phyloP scores from a whole-genome alignment of 148 eudicot species.

The Simmondsia chinensis region DNA sequence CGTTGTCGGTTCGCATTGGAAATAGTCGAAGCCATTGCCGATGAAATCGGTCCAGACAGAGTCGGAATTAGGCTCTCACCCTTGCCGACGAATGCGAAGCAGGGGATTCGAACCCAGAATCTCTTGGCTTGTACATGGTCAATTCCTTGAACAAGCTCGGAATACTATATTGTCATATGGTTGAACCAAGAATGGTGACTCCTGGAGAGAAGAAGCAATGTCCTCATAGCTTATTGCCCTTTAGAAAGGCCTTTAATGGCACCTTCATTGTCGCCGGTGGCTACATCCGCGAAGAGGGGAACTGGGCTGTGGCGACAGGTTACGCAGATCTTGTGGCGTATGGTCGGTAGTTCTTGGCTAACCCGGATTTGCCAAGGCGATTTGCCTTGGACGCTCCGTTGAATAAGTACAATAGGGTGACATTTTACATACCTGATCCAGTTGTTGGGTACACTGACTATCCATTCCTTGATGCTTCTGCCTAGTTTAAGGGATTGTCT shows the following conservation, averaged over 20 bases:
- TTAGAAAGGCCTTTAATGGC: slow-evolving; percentile 34
- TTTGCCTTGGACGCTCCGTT: slow-evolving; percentile 31
- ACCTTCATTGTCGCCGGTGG: slow-evolving; percentile 39
- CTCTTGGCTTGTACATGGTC: slow-evolving; percentile 30
- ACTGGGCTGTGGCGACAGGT: slow-evolving; percentile 18
- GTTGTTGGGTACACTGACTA: slow-evolving; percentile 36
- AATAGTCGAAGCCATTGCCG: slow-evolving; percentile 22
- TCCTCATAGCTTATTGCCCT: slow-evolving; percentile 16
- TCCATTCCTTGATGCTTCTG: slow-evolving; percentile 22
- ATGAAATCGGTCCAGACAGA: slow-evolving; percentile 25
- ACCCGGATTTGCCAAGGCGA: slow-evolving; percentile 34
- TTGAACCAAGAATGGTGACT: slow-evolving; percentile 27
- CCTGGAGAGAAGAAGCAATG: slow-evolving; percentile 11
- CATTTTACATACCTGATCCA: slow-evolving; percentile 27
- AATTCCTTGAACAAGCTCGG: slow-evolving; percentile 21
- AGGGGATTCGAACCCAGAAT: slow-evolving; percentile 23
- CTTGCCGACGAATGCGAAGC: slow-evolving; percentile 27
- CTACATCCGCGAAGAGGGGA: slow-evolving; percentile 28
- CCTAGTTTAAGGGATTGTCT: too few species aligned
- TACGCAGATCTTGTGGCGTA: slow-evolving; percentile 29
- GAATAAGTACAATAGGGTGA: slow-evolving; percentile 26
- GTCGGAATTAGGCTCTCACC: slow-evolving; percentile 36
- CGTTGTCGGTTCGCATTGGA: slow-evolving; percentile 28
- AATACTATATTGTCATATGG: slow-evolving; percentile 21
- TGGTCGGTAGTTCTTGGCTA: slow-evolving; percentile 32